Percentiles rank a stretch among this genome's conserved stretches.
Conservation (phyloP, 2,329 filamentous ascomycete genomes). For the Fusarium zealandicum region DNA sequence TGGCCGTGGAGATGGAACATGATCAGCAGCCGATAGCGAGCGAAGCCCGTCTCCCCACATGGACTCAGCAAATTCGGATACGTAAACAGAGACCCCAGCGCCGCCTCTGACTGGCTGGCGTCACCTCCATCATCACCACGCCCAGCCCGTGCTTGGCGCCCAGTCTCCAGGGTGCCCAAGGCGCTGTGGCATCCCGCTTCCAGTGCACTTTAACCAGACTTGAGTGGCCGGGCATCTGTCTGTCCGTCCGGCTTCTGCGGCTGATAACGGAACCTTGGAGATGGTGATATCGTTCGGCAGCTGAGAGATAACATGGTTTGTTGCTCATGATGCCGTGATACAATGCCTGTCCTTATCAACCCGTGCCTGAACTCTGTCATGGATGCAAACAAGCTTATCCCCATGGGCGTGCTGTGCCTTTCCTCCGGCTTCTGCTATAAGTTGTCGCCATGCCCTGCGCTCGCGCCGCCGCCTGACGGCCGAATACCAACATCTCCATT, state of each 20-base stretch:
- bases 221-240: conserved; percentile 17
- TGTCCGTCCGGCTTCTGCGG: not conserved
- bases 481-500: conserved; percentile 15
- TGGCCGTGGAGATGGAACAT: conserved; percentile 25
- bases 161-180: conserved; percentile 17
- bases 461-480: conserved; percentile 21
- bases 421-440: conserved; percentile 33
- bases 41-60: conserved; percentile 27
- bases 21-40: conserved; percentile 1
- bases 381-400: conserved; percentile 34
- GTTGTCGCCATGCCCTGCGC: conserved; percentile 35
- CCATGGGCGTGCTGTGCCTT: conserved; percentile 21
- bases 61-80: conserved; percentile 48
- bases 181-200: conserved; percentile 31
- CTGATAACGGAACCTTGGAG: conserved; percentile 37
- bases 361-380: conserved; percentile 5
- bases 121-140: conserved; percentile 14
- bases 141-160: conserved; percentile 31
- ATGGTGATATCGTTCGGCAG: conserved; percentile 26
- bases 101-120: conserved; percentile 36
- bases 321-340: conserved; percentile 32
- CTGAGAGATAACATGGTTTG: conserved; percentile 30
- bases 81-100: conserved; percentile 42
- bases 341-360: conserved; percentile 29
- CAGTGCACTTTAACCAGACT: conserved; percentile 17